A percentile compares a stretch with the other conserved stretches of the same genome.
phyloP scores from a whole-genome alignment of 768 basidiomycete species.

The Pleurotus cornucopiae region DNA sequence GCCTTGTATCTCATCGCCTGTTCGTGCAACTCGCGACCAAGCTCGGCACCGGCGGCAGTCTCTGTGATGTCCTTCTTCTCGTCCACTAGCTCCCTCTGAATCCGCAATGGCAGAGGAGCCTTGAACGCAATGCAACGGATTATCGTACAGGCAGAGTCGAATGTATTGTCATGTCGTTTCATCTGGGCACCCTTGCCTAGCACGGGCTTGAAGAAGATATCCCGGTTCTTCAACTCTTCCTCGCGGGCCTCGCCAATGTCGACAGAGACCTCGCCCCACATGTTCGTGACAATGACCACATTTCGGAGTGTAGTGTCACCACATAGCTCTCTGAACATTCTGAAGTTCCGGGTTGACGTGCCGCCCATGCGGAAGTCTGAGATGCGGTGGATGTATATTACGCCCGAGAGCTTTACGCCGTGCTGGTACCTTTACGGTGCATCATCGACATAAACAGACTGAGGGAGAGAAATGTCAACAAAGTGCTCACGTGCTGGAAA shows the following conservation, averaged over 20 bases:
- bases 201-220: constrained; percentile 38
- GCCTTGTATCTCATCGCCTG: constrained; percentile 8
- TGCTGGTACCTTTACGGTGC: constrained; percentile 1
- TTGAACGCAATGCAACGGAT: constrained; percentile 23
- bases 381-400: constrained; percentile 43
- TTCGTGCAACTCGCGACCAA: constrained; percentile 13
- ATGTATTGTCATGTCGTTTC: constrained; percentile 29
- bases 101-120: constrained; percentile 10
- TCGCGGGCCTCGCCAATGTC: constrained; percentile 27
- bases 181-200: constrained; percentile 36
- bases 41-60: constrained; percentile 26
- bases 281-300: constrained; percentile 46
- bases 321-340: constrained; percentile 42
- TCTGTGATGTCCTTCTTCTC: constrained; percentile 23
- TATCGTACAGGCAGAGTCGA: constrained; percentile 24
- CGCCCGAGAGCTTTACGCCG: constrained; percentile 30
- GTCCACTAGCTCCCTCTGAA: constrained; percentile 17
- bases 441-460: not conserved
- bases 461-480: not conserved
- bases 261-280: constrained; percentile 38
- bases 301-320: constrained; percentile 38
- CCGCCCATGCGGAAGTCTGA: constrained; percentile 37
- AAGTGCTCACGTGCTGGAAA: constrained; percentile 14
- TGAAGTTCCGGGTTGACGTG: constrained; percentile 35
- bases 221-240: constrained; percentile 22